Percentiles rank a stretch among this genome's conserved stretches.
These are phyloP conservation scores for Patellaria atrata DNA, from an alignment of 495 filamentous ascomycete genomes.

Conservation along the genomic window DNA sequence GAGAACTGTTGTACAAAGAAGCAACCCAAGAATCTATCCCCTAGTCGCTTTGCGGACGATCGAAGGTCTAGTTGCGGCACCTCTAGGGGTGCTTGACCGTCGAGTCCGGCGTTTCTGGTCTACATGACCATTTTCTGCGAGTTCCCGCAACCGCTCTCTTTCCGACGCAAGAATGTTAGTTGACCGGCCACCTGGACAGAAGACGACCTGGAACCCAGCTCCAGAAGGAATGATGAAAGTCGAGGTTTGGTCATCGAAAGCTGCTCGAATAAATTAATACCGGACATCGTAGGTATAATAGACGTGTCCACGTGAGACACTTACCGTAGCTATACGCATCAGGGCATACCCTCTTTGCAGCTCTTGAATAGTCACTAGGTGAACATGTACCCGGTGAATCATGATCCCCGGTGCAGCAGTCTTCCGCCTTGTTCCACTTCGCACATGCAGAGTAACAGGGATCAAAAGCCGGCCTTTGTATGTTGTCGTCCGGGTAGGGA, in stretches of 20 bases:
- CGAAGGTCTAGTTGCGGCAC: no score
- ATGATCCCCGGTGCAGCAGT: conserved; percentile 59
- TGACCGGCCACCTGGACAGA: conserved; percentile 56
- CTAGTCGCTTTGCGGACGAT: no score
- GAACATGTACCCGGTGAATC: conserved; percentile 40
- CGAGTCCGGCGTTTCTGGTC: no score
- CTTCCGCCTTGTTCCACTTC: conserved; percentile 37
- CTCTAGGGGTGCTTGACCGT: no score
- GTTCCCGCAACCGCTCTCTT: conserved; percentile 12
- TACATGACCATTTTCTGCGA: conserved; percentile 13
- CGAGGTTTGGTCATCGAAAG: conserved; percentile 58
- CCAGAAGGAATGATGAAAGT: conserved; percentile 65
- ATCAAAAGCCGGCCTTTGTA: conserved; percentile 51
- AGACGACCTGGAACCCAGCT: conserved; percentile 59
- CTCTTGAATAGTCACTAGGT: conserved; percentile 45
- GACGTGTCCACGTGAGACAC: conserved; percentile 7
- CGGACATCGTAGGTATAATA: background rate
- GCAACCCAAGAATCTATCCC: no score
- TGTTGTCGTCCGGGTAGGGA: conserved; percentile 56
- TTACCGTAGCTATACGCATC: conserved; percentile 62
- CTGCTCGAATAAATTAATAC: conserved; percentile 20
- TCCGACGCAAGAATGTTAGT: conserved; percentile 47
- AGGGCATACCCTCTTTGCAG: conserved; percentile 59
- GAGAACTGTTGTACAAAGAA: no score
- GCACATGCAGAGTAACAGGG: conserved; percentile 60